A percentile compares a stretch with the other conserved stretches of the same genome.
These are phyloP conservation scores for Lycium barbarum DNA, from an alignment of 257 asterid species.

Conservation along the genomic window DNA sequence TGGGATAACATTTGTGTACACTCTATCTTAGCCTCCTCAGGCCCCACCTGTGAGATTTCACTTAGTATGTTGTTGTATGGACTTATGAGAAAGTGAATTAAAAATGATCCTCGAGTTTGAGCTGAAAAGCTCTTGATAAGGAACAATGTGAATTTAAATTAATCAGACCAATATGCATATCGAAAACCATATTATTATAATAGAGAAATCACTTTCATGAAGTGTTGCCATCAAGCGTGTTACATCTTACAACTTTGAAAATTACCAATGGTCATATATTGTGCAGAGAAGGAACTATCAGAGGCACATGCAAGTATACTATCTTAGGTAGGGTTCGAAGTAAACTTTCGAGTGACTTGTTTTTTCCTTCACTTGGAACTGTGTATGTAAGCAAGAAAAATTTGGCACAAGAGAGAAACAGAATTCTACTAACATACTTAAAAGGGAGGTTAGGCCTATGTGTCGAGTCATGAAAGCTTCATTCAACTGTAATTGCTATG, in stretches of 20 bases:
- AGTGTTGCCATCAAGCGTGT: background rate
- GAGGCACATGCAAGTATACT: conserved; percentile 34
- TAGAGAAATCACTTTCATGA: conserved; percentile 44
- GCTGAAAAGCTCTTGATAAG: too few species aligned
- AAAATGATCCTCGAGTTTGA: too few species aligned
- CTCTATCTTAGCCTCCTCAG: too few species aligned
- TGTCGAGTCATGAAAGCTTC: conserved; percentile 28
- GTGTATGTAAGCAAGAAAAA: conserved; percentile 43
- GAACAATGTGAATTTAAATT: too few species aligned
- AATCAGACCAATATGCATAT: too few species aligned
- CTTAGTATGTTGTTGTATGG: too few species aligned
- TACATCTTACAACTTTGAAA: background rate
- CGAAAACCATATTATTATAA: too few species aligned
- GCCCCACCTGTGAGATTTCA: too few species aligned
- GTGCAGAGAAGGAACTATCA: conserved; percentile 26
- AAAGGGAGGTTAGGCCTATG: conserved; percentile 42
- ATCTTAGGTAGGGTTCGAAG: conserved; percentile 38
- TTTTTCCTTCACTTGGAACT: conserved; percentile 49
- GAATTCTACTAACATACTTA: conserved; percentile 1
- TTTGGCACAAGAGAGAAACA: conserved; percentile 48
- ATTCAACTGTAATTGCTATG: conserved; percentile 21
- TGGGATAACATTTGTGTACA: too few species aligned
- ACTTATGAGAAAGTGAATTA: too few species aligned
- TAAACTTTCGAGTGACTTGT: conserved; percentile 48
- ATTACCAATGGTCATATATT: background rate